Conservation (phyloP, 305 asterid genomes). For the Stenogyne calaminthoides region DNA sequence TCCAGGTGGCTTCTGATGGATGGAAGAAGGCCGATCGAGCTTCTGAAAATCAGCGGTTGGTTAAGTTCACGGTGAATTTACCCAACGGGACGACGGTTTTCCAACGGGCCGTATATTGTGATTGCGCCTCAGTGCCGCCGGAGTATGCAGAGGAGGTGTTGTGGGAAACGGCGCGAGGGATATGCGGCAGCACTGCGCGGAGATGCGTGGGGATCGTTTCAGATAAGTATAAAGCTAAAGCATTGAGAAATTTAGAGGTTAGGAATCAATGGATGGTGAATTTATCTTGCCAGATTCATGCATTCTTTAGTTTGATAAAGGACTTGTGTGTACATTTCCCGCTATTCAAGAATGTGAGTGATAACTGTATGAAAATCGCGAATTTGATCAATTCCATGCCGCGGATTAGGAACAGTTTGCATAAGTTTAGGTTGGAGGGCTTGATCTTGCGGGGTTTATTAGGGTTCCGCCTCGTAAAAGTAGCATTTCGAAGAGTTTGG, state of each 20-base stretch:
- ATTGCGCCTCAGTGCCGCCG: constrained; percentile 56
- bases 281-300: constrained; percentile 74
- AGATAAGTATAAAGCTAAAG: constrained; percentile 74
- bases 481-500: constrained; percentile 47
- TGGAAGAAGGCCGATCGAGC: constrained; percentile 55
- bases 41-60: constrained; percentile 49
- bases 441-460: constrained; percentile 51
- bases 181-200: constrained; percentile 51
- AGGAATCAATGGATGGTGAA: constrained; percentile 87
- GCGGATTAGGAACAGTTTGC: constrained; percentile 64
- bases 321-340: constrained; percentile 75
- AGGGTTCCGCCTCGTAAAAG: constrained; percentile 57
- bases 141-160: constrained; percentile 75
- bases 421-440: constrained; percentile 58
- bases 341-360: constrained; percentile 56
- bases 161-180: constrained; percentile 59
- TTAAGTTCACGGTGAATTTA: constrained; percentile 63
- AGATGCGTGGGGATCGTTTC: constrained; percentile 79
- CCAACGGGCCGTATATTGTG: constrained; percentile 54
- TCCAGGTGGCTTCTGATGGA: constrained; percentile 76
- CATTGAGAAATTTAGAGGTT: constrained; percentile 66
- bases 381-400: constrained; percentile 58
- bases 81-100: constrained; percentile 81
- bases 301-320: constrained; percentile 65
- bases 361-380: constrained; percentile 69